Percentiles rank a stretch among this genome's conserved stretches.
phyloP scores from a whole-genome alignment of 2,329 filamentous ascomycete species.

The Penicillium carneum region DNA sequence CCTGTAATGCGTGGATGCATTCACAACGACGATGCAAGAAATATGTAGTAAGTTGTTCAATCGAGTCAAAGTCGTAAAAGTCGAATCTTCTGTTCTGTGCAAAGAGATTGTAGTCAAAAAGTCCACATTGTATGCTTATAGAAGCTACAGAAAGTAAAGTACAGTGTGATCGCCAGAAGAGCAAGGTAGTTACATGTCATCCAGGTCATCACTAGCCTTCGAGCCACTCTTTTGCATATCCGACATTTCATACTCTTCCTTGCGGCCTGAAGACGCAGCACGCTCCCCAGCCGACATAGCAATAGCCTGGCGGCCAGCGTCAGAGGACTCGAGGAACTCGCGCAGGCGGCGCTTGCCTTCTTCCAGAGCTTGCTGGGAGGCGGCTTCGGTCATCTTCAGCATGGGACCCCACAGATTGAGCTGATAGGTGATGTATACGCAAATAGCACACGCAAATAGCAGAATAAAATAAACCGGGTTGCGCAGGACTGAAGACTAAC shows the following conservation, averaged over 20 bases:
- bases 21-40: too few relatives aligned
- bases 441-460: slow-evolving; percentile 76
- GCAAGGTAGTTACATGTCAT: slow-evolving; percentile 45
- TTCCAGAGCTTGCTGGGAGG: slow-evolving; percentile 82
- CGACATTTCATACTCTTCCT: slow-evolving; percentile 67
- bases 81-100: neutral
- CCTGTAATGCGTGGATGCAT: too few relatives aligned
- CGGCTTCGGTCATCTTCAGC: slow-evolving; percentile 91
- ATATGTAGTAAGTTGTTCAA: too few relatives aligned
- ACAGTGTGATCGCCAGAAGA: slow-evolving; percentile 23
- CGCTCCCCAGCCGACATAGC: slow-evolving; percentile 66
- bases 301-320: slow-evolving; percentile 82
- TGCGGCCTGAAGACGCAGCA: slow-evolving; percentile 44
- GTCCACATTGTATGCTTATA: slow-evolving; percentile 18
- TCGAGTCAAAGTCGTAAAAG: neutral
- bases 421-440: slow-evolving; percentile 86
- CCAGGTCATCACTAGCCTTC: slow-evolving; percentile 40
- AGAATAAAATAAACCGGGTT: slow-evolving; percentile 94
- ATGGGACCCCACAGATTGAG: slow-evolving; percentile 97
- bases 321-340: slow-evolving; percentile 87
- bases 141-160: slow-evolving; percentile 19
- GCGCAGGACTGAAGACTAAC: slow-evolving; percentile 72
- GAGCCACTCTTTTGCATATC: slow-evolving; percentile 42
- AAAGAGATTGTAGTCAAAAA: neutral
- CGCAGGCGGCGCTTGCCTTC: slow-evolving; percentile 90